Evolutionary conservation across 1,139 yeast genomes (phyloP).

Genomic region (Candida sojae): DNA sequence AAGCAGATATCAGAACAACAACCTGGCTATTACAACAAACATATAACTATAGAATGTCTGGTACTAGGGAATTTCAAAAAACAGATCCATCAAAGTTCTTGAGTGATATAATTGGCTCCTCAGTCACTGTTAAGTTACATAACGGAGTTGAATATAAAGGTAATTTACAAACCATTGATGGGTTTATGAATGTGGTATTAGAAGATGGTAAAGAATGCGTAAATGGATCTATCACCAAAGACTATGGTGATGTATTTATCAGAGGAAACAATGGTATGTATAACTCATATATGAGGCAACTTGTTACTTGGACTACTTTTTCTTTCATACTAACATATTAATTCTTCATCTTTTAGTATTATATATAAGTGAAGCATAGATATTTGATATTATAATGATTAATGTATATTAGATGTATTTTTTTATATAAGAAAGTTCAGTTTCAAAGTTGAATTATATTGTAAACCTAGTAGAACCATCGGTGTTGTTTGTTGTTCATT

Average conservation of each 20-base stretch:
- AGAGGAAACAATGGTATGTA: constrained; percentile 90
- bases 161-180: constrained; percentile 85
- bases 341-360: constrained; percentile 30
- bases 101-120: constrained; percentile 73
- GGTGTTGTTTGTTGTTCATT: background rate
- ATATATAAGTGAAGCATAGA: constrained; percentile 46
- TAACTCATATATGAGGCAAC: no score
- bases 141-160: constrained; percentile 84
- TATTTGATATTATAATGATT: background rate
- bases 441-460: background rate
- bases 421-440: no score
- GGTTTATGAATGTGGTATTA: constrained; percentile 93
- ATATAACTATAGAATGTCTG: constrained; percentile 6
- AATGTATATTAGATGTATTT: constrained; percentile 8
- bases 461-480: background rate
- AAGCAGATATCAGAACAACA: no score
- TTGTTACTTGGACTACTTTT: no score
- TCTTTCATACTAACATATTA: background rate
- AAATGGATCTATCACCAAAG: constrained; percentile 54
- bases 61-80: constrained; percentile 19
- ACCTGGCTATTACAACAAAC: background rate
- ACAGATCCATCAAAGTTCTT: constrained; percentile 77
- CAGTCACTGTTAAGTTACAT: constrained; percentile 80
- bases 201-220: constrained; percentile 72
- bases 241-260: constrained; percentile 84